These are phyloP conservation scores for Monilinia fructigena DNA, from an alignment of 2,329 filamentous ascomycete genomes.

Conservation along the genomic window DNA sequence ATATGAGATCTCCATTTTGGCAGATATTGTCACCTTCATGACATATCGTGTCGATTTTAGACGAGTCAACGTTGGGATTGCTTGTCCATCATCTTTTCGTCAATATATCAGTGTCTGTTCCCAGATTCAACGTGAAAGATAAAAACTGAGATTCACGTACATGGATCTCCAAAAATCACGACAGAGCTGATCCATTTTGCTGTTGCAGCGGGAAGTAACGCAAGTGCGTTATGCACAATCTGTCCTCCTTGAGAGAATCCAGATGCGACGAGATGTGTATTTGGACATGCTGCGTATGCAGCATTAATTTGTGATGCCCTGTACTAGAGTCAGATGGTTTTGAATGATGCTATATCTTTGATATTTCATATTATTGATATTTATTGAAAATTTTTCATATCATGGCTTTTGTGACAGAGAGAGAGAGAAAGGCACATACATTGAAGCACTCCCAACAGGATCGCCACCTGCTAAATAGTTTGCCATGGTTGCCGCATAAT, in stretches of 20 bases:
- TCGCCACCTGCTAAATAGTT: constrained; percentile 36
- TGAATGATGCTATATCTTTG: background rate
- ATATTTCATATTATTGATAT: background rate
- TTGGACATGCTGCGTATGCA: constrained; percentile 41
- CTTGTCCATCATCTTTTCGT: constrained; percentile 27
- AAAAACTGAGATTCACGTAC: constrained; percentile 29
- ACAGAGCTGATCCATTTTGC: constrained; percentile 42
- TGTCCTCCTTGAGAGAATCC: constrained; percentile 48
- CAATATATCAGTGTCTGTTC: background rate
- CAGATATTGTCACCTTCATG: constrained; percentile 53
- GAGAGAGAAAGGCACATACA: constrained; percentile 28
- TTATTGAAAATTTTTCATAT: background rate
- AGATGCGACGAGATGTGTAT: constrained; percentile 43
- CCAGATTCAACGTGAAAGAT: background rate
- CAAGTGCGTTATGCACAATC: constrained; percentile 45
- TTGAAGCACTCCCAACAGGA: constrained; percentile 31
- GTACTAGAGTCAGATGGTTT: constrained; percentile 14
- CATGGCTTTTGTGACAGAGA: background rate
- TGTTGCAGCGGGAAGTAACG: constrained; percentile 36
- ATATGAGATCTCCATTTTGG: constrained; percentile 44
- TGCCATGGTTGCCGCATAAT: constrained; percentile 38
- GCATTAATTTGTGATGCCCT: constrained; percentile 39
- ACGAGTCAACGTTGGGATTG: constrained; percentile 33
- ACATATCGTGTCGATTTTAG: constrained; percentile 47
- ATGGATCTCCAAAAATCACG: constrained; percentile 47